phyloP scores from a whole-genome alignment of 1,139 yeast genomes.

The Pichia sp. region DNA sequence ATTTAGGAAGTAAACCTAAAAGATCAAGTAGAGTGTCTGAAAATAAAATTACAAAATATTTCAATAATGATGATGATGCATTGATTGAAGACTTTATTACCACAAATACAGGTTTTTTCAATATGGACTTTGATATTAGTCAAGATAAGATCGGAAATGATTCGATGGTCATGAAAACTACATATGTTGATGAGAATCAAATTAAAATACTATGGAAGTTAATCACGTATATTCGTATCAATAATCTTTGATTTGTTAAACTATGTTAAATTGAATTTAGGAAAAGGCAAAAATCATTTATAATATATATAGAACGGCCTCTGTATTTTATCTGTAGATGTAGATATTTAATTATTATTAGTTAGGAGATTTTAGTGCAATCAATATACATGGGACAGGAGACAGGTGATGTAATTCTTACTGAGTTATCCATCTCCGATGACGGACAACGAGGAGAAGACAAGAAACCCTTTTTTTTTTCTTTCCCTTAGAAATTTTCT shows the following conservation, averaged over 20 bases:
- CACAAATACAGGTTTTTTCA: constrained; percentile 11
- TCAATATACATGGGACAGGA: too few relatives aligned
- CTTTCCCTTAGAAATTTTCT: too few relatives aligned
- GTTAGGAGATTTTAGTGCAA: too few relatives aligned
- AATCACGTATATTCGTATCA: constrained; percentile 5
- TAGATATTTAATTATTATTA: too few relatives aligned
- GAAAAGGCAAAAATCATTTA: too few relatives aligned
- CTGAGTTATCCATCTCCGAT: too few relatives aligned
- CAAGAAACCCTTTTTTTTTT: too few relatives aligned
- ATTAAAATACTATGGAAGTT: constrained; percentile 12
- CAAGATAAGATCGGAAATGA: not conserved
- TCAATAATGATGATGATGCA: not conserved
- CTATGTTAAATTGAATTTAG: too few relatives aligned
- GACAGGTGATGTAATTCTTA: too few relatives aligned
- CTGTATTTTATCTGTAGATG: too few relatives aligned
- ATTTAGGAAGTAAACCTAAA: not conserved
- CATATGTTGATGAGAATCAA: constrained; percentile 3
- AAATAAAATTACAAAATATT: not conserved
- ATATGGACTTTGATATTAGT: not conserved
- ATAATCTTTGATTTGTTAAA: constrained; percentile 5
- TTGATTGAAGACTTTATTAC: constrained; percentile 6
- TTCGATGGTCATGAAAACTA: not conserved
- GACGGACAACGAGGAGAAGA: too few relatives aligned
- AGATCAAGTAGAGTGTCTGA: not conserved
- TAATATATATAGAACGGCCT: too few relatives aligned